Conservation (phyloP, 805 yeast species). For the Pichia paraexigua region DNA sequence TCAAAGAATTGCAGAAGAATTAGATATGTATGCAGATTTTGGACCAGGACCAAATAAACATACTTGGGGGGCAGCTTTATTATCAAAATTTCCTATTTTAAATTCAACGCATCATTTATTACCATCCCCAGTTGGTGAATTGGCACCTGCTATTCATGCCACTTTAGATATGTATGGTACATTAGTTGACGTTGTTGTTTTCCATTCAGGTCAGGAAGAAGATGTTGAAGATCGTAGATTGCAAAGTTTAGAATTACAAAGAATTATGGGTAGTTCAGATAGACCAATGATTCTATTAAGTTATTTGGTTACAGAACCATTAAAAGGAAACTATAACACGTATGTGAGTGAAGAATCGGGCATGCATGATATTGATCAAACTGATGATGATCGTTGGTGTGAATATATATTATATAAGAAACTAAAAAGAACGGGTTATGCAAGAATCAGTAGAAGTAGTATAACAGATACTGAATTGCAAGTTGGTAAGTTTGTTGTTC, state of each 20-base stretch:
- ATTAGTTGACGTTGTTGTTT: slow-evolving; percentile 84
- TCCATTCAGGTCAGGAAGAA: slow-evolving; percentile 98
- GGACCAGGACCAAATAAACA: slow-evolving; percentile 98
- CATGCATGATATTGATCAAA: slow-evolving; percentile 88
- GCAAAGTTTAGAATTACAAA: slow-evolving; percentile 69
- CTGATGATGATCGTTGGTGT: slow-evolving; percentile 98
- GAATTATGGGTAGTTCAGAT: slow-evolving; percentile 72
- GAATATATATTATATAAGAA: slow-evolving; percentile 88
- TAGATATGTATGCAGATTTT: slow-evolving; percentile 90
- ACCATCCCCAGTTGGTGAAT: slow-evolving; percentile 96
- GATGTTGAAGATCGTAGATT: slow-evolving; percentile 88
- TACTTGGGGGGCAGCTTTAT: slow-evolving; percentile 94
- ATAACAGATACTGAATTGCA: slow-evolving; percentile 97
- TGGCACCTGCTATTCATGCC: slow-evolving; percentile 97
- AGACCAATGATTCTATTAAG: slow-evolving; percentile 84
- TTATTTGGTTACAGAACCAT: slow-evolving; percentile 83
- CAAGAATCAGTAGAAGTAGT: slow-evolving; percentile 85
- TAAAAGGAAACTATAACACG: slow-evolving; percentile 84
- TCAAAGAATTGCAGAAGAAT: slow-evolving; percentile 82
- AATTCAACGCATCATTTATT: slow-evolving; percentile 84
- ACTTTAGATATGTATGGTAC: slow-evolving; percentile 87
- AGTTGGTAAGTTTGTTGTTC: slow-evolving; percentile 80
- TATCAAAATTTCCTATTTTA: slow-evolving; percentile 90
- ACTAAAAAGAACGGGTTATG: slow-evolving; percentile 83
- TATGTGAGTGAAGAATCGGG: slow-evolving; percentile 79